These are phyloP conservation scores for Forsythia suspensa DNA, from an alignment of 257 asterid genomes.

Conservation along the genomic window DNA sequence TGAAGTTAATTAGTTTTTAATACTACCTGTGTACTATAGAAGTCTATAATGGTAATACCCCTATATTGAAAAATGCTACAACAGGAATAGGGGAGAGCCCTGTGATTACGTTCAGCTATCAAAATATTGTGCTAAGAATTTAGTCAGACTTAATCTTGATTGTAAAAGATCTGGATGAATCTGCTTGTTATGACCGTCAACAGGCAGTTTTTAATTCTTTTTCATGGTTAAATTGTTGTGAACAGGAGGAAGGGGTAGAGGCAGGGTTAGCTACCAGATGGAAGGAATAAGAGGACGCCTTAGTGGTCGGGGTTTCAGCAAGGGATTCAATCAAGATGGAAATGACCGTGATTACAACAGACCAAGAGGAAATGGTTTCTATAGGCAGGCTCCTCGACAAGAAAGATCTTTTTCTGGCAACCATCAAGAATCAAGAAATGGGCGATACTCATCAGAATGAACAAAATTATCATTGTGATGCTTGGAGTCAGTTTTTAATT, in stretches of 20 bases:
- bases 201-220: not conserved
- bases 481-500: slow-evolving; percentile 36
- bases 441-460: slow-evolving; percentile 47
- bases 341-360: slow-evolving; percentile 63
- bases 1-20: no score
- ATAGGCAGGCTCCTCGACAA: slow-evolving; percentile 61
- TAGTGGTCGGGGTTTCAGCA: slow-evolving; percentile 63
- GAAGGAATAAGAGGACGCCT: slow-evolving; percentile 73
- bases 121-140: no score
- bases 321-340: slow-evolving; percentile 50
- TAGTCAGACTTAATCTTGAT: no score
- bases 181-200: not conserved
- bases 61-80: no score
- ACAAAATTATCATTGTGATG: slow-evolving; percentile 21
- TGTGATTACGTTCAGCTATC: no score
- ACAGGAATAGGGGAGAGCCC: no score
- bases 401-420: slow-evolving; percentile 48
- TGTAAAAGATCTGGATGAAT: not conserved
- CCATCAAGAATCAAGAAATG: slow-evolving; percentile 57
- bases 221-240: slow-evolving; percentile 18
- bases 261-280: slow-evolving; percentile 65
- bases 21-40: no score
- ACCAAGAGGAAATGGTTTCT: slow-evolving; percentile 70
- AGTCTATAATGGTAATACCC: no score
- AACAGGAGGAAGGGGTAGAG: slow-evolving; percentile 91